Percentiles rank a stretch among this genome's conserved stretches.
phyloP scores from a whole-genome alignment of 2,329 filamentous ascomycete species.

The Penicillium sp. region DNA sequence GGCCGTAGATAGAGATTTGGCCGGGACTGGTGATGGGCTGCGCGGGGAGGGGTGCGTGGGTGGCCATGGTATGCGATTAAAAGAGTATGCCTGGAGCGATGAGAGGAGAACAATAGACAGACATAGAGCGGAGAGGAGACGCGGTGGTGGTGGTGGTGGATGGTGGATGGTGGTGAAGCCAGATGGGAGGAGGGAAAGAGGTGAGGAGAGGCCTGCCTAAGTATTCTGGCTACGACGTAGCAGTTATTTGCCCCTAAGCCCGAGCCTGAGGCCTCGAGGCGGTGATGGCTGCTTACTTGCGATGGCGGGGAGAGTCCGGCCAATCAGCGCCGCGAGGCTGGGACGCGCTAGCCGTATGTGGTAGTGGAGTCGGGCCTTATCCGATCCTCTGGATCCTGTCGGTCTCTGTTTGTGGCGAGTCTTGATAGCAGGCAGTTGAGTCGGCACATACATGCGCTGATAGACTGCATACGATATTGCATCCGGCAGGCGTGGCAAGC shows the following conservation, averaged over 20 bases:
- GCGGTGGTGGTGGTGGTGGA: neutral
- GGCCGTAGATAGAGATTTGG: slow-evolving; percentile 36
- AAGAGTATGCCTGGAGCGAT: neutral
- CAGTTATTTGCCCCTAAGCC: neutral
- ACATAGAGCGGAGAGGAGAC: neutral
- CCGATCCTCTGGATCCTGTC: neutral
- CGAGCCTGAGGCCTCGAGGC: neutral
- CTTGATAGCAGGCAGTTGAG: neutral
- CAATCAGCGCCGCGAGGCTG: neutral
- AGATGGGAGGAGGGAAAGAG: neutral
- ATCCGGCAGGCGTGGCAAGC: neutral
- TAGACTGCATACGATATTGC: neutral
- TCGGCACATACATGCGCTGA: too few species aligned
- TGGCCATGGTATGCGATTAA: slow-evolving; percentile 6
- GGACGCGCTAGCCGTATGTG: neutral
- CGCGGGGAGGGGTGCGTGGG: slow-evolving; percentile 22
- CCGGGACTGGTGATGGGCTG: slow-evolving; percentile 18
- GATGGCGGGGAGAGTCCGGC: neutral
- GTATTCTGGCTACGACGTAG: neutral
- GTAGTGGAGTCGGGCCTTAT: neutral
- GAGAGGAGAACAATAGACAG: neutral
- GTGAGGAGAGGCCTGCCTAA: neutral
- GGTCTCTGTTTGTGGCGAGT: neutral
- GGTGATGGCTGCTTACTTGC: neutral
- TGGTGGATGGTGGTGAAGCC: neutral